phyloP scores from a whole-genome alignment of 768 basidiomycete species.

The Rhizopogon roseolus region DNA sequence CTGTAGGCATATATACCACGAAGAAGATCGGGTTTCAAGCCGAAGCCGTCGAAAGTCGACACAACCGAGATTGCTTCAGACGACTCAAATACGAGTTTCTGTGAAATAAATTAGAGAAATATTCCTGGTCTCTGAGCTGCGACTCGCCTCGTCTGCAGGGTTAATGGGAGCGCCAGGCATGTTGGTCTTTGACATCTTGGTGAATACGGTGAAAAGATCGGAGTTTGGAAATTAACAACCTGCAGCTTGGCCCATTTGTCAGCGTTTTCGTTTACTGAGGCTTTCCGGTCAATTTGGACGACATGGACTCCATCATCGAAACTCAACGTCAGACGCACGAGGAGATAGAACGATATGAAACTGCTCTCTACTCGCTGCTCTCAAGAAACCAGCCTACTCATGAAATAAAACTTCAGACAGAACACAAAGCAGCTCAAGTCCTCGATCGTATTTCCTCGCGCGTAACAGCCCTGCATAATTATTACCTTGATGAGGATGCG shows the following conservation, averaged over 20 bases:
- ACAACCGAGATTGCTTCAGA: slow-evolving; percentile 88
- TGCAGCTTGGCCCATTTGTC: background rate
- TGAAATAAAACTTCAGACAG: slow-evolving; percentile 62
- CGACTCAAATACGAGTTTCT: slow-evolving; percentile 95
- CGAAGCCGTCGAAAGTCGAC: slow-evolving; percentile 86
- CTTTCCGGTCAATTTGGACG: slow-evolving; percentile 6
- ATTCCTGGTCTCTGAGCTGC: slow-evolving; percentile 3
- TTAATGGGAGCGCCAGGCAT: slow-evolving; percentile 70
- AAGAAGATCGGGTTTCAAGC: slow-evolving; percentile 90
- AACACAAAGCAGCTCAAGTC: slow-evolving; percentile 90
- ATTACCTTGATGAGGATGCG: slow-evolving; percentile 75
- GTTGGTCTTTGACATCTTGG: slow-evolving; percentile 26
- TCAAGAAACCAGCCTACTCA: slow-evolving; percentile 62
- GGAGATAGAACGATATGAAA: slow-evolving; percentile 89
- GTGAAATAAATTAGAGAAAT: background rate
- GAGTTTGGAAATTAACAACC: too few species aligned
- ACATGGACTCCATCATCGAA: slow-evolving; percentile 93
- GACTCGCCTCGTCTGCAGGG: slow-evolving; percentile 74
- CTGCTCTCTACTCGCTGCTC: slow-evolving; percentile 79
- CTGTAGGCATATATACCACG: slow-evolving; percentile 99
- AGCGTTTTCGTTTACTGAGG: background rate
- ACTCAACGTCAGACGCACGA: slow-evolving; percentile 89
- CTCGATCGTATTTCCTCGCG: slow-evolving; percentile 78
- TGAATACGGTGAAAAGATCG: slow-evolving; percentile 34
- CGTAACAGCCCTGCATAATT: slow-evolving; percentile 55